Percentiles rank a stretch among this genome's conserved stretches.
Conservation (phyloP, 1,284 basidiomycete species). For the Rhizoctonia solani region DNA sequence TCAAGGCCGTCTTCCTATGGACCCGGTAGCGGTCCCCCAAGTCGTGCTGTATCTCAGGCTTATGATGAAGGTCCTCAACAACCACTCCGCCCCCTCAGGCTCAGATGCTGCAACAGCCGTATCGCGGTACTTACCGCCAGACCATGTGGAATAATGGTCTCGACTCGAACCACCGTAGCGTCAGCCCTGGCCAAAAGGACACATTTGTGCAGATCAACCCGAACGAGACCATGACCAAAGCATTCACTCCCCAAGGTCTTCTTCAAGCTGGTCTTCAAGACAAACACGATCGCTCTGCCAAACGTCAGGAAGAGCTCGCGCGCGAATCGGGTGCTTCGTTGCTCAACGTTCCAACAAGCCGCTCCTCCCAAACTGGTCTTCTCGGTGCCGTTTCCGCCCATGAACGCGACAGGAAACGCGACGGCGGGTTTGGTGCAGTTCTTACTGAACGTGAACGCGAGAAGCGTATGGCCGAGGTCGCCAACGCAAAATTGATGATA, state of each 20-base stretch:
- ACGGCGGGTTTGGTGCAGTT: constrained; percentile 91
- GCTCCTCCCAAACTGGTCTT: constrained; percentile 92
- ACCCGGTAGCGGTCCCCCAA: constrained; percentile 7
- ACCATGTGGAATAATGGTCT: constrained; percentile 84
- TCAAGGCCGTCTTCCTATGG: constrained; percentile 18
- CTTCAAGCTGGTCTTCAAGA: constrained; percentile 94
- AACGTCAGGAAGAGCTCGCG: constrained; percentile 90
- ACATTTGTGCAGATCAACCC: constrained; percentile 81
- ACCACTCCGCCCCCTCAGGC: constrained; percentile 34
- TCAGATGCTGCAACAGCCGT: constrained; percentile 13
- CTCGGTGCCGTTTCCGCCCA: constrained; percentile 95
- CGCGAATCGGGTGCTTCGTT: constrained; percentile 87
- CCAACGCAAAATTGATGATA: constrained; percentile 88
- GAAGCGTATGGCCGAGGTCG: constrained; percentile 84
- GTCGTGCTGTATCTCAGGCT: constrained; percentile 34
- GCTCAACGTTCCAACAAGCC: constrained; percentile 93
- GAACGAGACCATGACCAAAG: constrained; percentile 80
- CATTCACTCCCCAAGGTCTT: constrained; percentile 91
- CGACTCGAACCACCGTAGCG: constrained; percentile 63
- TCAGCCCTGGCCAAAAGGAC: constrained; percentile 51
- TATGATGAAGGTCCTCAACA: constrained; percentile 38
- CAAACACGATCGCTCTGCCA: constrained; percentile 93
- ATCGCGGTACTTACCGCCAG: constrained; percentile 50
- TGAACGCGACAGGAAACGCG: constrained; percentile 90
- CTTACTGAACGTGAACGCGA: constrained; percentile 95